Evolutionary conservation across 2,329 filamentous ascomycete genomes (phyloP).

Genomic region (Penicillium sp.): DNA sequence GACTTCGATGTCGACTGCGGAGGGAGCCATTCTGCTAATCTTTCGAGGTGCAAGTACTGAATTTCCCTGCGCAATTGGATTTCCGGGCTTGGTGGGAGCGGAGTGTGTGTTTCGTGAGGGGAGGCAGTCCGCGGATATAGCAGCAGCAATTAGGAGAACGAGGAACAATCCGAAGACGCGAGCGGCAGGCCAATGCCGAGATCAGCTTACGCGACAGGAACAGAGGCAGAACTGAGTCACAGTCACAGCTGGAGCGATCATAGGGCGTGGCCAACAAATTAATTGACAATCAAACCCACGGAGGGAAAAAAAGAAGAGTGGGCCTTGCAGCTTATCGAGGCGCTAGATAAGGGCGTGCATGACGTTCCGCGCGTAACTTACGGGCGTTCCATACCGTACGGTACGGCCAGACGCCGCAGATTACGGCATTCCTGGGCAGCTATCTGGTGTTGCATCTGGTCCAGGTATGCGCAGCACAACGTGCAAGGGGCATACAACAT

Average conservation of each 20-base stretch:
- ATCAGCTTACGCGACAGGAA: neutral
- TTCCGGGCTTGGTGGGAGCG: neutral
- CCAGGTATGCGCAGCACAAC: too few relatives aligned
- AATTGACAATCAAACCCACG: neutral
- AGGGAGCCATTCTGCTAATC: conserved; percentile 25
- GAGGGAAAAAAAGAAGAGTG: conserved; percentile 1
- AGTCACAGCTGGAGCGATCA: neutral
- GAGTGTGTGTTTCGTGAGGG: neutral
- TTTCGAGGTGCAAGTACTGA: neutral
- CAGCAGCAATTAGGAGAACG: neutral
- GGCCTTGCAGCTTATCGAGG: neutral
- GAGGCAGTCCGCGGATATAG: neutral
- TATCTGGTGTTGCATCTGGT: too few relatives aligned
- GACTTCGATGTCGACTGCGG: conserved; percentile 27
- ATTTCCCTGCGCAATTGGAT: neutral
- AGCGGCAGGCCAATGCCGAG: neutral
- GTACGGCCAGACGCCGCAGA: neutral
- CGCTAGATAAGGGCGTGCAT: neutral
- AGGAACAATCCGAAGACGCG: neutral
- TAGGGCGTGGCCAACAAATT: neutral
- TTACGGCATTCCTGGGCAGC: neutral
- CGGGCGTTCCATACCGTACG: neutral
- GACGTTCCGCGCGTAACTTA: neutral
- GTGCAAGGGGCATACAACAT: too few relatives aligned
- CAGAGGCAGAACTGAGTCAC: neutral